These are phyloP conservation scores for Rehmannia glutinosa DNA, from an alignment of 257 asterid genomes.

Conservation along the genomic window DNA sequence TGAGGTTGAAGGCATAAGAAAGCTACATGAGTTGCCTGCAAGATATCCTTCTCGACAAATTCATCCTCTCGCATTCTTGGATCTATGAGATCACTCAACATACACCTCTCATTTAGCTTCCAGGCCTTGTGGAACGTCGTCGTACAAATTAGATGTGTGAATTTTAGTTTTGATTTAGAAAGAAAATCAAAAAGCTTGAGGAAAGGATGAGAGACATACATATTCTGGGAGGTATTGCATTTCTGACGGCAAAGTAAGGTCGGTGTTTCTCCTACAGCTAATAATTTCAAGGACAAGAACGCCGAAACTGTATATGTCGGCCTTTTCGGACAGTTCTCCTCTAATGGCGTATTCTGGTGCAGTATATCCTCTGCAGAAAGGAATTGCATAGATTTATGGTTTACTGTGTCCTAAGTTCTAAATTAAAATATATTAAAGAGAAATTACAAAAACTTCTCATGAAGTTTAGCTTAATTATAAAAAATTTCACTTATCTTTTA, in stretches of 20 bases:
- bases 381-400: too few relatives aligned
- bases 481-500: too few relatives aligned
- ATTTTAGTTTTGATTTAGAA: neutral
- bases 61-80: slow-evolving; percentile 45
- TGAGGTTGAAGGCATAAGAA: slow-evolving; percentile 63
- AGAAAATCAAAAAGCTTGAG: neutral
- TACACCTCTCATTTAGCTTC: slow-evolving; percentile 64
- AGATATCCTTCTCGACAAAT: slow-evolving; percentile 37
- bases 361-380: slow-evolving; percentile 61
- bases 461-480: too few relatives aligned
- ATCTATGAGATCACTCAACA: slow-evolving; percentile 55
- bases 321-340: slow-evolving; percentile 77
- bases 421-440: too few relatives aligned
- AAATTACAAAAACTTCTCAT: too few relatives aligned
- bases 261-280: slow-evolving; percentile 63
- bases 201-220: slow-evolving; percentile 28
- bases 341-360: slow-evolving; percentile 79
- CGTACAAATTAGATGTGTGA: neutral
- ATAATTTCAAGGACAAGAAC: slow-evolving; percentile 68
- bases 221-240: slow-evolving; percentile 79
- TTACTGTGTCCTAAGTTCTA: too few relatives aligned
- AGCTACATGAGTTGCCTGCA: slow-evolving; percentile 50
- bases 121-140: slow-evolving; percentile 46
- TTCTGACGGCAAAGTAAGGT: slow-evolving; percentile 62
- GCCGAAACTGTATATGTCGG: slow-evolving; percentile 76